phyloP scores from a whole-genome alignment of 2,329 filamentous ascomycete species.

The Pseudogymnoascus sp. region DNA sequence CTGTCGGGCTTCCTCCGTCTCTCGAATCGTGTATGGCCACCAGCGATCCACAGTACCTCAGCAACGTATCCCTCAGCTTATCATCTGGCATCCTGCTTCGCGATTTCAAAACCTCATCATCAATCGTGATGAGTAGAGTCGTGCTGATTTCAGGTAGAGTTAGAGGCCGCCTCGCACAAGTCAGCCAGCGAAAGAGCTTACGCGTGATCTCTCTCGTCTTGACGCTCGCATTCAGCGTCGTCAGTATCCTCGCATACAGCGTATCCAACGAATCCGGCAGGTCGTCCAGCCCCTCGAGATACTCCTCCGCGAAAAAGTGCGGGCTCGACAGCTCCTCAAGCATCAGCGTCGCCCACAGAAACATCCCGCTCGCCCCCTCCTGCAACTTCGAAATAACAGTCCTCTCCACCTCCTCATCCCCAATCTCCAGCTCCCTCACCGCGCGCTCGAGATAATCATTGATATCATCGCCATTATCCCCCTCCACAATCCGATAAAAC shows the following conservation, averaged over 20 bases:
- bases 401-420: background rate
- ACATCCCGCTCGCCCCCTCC: conserved; percentile 8
- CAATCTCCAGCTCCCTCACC: background rate
- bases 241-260: background rate
- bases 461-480: background rate
- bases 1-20: background rate
- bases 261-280: background rate
- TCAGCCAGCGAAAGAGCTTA: conserved; percentile 3
- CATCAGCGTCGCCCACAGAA: conserved; percentile 9
- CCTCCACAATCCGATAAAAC: background rate
- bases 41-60: background rate
- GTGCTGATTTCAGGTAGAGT: conserved; percentile 1
- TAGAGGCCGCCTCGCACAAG: background rate
- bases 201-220: conserved; percentile 1
- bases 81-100: conserved; percentile 4
- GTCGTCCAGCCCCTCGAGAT: background rate
- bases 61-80: background rate
- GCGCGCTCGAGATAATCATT: background rate
- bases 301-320: background rate
- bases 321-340: conserved; percentile 6
- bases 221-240: background rate
- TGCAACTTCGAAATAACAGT: background rate
- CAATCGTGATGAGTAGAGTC: background rate
- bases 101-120: background rate
- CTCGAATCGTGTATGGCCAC: background rate